These are phyloP conservation scores for Pholiota molesta DNA, from an alignment of 768 basidiomycete genomes.

Conservation along the genomic window DNA sequence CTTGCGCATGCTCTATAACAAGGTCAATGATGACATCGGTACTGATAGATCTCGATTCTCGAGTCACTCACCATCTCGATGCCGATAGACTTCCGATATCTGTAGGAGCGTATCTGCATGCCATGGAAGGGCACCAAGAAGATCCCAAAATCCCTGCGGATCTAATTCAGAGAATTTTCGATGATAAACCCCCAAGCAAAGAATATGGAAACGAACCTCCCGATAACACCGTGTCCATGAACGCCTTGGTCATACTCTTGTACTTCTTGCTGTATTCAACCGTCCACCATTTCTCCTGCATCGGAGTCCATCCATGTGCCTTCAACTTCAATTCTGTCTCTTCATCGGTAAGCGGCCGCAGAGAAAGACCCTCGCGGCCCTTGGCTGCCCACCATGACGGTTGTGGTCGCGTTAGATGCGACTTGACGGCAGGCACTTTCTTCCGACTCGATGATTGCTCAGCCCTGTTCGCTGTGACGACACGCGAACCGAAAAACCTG, in stretches of 20 bases:
- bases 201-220: slow-evolving; percentile 59
- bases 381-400: slow-evolving; percentile 74
- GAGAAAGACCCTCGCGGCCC: slow-evolving; percentile 72
- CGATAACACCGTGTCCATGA: slow-evolving; percentile 78
- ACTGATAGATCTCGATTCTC: neutral
- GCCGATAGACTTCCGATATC: slow-evolving; percentile 80
- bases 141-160: slow-evolving; percentile 74
- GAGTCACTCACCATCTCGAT: slow-evolving; percentile 73
- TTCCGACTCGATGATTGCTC: slow-evolving; percentile 36
- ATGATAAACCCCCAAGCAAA: neutral
- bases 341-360: slow-evolving; percentile 56
- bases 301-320: slow-evolving; percentile 40
- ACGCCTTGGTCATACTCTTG: slow-evolving; percentile 77
- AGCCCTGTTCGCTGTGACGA: slow-evolving; percentile 66
- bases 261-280: slow-evolving; percentile 87
- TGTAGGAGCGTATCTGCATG: slow-evolving; percentile 93
- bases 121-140: slow-evolving; percentile 82
- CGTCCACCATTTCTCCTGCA: slow-evolving; percentile 85
- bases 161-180: slow-evolving; percentile 44
- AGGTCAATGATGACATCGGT: neutral
- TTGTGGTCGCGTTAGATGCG: slow-evolving; percentile 78
- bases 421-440: slow-evolving; percentile 52
- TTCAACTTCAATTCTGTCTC: slow-evolving; percentile 51
- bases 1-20: slow-evolving; percentile 71
- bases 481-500: slow-evolving; percentile 92